A percentile compares a stretch with the other conserved stretches of the same genome.
Evolutionary conservation across 2,329 filamentous ascomycete genomes (phyloP).

Genomic region (Nemania abortiva): DNA sequence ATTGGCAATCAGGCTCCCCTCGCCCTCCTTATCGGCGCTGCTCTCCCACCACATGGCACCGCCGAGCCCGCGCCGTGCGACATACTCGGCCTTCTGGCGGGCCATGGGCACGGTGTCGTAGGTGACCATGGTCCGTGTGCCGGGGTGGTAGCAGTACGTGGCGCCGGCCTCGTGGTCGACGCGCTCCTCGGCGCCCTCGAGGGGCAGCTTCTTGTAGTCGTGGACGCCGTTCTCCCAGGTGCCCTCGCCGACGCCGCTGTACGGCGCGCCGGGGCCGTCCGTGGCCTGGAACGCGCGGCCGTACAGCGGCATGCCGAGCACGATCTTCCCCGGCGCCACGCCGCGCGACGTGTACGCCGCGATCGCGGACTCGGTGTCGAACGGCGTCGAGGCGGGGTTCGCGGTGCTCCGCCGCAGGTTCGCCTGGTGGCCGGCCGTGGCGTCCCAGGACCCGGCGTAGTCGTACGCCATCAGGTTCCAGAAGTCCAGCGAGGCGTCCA

Average conservation of each 20-base stretch:
- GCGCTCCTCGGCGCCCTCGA: conserved; percentile 72
- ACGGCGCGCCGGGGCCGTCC: conserved; percentile 77
- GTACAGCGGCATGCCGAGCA: conserved; percentile 92
- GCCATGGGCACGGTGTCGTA: conserved; percentile 82
- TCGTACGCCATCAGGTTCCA: conserved; percentile 93
- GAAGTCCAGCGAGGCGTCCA: conserved; percentile 77
- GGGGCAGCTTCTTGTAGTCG: conserved; percentile 89
- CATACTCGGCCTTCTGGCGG: conserved; percentile 76
- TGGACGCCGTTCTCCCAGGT: conserved; percentile 88
- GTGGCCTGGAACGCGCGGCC: conserved; percentile 87
- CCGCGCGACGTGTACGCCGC: conserved; percentile 73
- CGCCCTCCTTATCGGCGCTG: conserved; percentile 77
- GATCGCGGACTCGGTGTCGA: conserved; percentile 79
- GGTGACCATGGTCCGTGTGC: conserved; percentile 75
- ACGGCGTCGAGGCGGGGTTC: conserved; percentile 77
- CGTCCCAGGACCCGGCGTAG: conserved; percentile 86
- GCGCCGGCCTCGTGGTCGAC: conserved; percentile 74
- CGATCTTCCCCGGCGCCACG: conserved; percentile 78
- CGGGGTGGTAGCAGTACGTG: conserved; percentile 80
- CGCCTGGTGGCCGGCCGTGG: conserved; percentile 78
- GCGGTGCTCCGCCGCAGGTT: conserved; percentile 75
- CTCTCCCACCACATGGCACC: conserved; percentile 99
- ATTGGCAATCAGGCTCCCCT: conserved; percentile 75
- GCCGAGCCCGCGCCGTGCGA: conserved; percentile 75
- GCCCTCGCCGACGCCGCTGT: conserved; percentile 79